Percentiles rank a stretch among this genome's conserved stretches.
Conservation (phyloP, 2,329 filamentous ascomycete genomes). For the Verticillium tricorpus region DNA sequence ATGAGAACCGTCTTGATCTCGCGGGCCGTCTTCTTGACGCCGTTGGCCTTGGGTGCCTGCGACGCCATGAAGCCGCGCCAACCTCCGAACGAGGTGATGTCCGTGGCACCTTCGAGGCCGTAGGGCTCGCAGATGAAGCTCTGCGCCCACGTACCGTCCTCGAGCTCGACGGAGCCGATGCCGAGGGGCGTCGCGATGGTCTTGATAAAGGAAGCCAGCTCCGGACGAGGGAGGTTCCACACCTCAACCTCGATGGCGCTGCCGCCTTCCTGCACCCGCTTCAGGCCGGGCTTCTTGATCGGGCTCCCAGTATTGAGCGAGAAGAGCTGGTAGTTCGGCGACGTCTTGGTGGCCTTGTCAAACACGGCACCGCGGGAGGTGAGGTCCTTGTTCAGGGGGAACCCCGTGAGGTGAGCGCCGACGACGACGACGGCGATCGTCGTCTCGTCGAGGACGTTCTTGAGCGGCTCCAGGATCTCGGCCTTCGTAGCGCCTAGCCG, state of each 20-base stretch:
- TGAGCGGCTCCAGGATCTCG: conserved; percentile 4
- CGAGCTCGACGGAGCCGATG: conserved; percentile 29
- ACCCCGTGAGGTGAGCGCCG: conserved; percentile 28
- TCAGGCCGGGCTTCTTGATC: conserved; percentile 25
- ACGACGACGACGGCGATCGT: conserved; percentile 24
- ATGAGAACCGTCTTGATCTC: conserved; percentile 46
- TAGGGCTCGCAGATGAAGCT: conserved; percentile 32
- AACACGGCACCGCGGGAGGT: conserved; percentile 22
- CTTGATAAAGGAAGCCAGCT: conserved; percentile 24
- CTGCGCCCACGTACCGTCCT: conserved; percentile 25
- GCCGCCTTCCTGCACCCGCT: conserved; percentile 20
- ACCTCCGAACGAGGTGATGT: conserved; percentile 25
- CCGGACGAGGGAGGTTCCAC: conserved; percentile 24
- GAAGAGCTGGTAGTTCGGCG: conserved; percentile 23
- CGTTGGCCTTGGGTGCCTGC: background rate
- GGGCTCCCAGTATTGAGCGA: conserved; percentile 15
- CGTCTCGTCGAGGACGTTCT: conserved; percentile 9
- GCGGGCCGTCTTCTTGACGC: background rate
- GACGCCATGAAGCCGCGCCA: conserved; percentile 23
- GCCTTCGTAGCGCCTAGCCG: conserved; percentile 23
- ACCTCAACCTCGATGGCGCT: conserved; percentile 27
- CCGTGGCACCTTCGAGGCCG: conserved; percentile 22
- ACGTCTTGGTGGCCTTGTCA: conserved; percentile 19
- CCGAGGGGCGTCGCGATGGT: conserved; percentile 28
- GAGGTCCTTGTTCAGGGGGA: conserved; percentile 29